Evolutionary conservation across 495 filamentous ascomycete species (phyloP).

Genomic region (Chaetomium tenue): DNA sequence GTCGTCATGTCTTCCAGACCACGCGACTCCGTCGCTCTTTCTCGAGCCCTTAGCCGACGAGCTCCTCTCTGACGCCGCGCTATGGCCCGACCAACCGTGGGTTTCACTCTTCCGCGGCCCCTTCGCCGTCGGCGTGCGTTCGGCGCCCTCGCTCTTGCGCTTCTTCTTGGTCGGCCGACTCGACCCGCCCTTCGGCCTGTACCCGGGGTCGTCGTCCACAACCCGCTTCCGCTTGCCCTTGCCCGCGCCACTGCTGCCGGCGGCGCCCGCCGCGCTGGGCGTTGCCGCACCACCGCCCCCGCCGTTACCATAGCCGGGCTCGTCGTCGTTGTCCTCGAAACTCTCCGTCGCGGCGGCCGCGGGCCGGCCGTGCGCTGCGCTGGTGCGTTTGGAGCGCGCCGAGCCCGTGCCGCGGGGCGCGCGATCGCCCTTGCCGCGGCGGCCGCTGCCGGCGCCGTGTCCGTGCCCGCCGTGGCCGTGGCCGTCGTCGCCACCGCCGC

Average conservation of each 20-base stretch:
- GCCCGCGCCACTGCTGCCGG: slow-evolving; percentile 15
- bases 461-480: slow-evolving; percentile 36
- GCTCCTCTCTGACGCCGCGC: background rate
- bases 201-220: slow-evolving; percentile 65
- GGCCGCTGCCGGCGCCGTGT: slow-evolving; percentile 26
- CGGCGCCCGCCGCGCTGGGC: slow-evolving; percentile 44
- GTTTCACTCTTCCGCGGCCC: slow-evolving; percentile 5
- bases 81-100: background rate
- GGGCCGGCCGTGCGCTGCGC: slow-evolving; percentile 21
- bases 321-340: slow-evolving; percentile 38
- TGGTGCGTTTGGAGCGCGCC: slow-evolving; percentile 32
- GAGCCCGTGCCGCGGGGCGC: slow-evolving; percentile 18
- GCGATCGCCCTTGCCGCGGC: slow-evolving; percentile 27
- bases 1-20: background rate
- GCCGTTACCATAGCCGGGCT: slow-evolving; percentile 22
- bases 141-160: slow-evolving; percentile 39
- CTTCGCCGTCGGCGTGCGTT: background rate
- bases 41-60: background rate
- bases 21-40: background rate
- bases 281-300: slow-evolving; percentile 37
- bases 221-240: slow-evolving; percentile 53
- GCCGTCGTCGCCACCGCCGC: slow-evolving; percentile 43
- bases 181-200: slow-evolving; percentile 63
- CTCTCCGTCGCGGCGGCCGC: slow-evolving; percentile 34
- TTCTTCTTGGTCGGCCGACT: slow-evolving; percentile 66